Percentiles rank a stretch among this genome's conserved stretches.
These are phyloP conservation scores for Lupinus albus DNA, from an alignment of 306 rosid genomes.

Conservation along the genomic window DNA sequence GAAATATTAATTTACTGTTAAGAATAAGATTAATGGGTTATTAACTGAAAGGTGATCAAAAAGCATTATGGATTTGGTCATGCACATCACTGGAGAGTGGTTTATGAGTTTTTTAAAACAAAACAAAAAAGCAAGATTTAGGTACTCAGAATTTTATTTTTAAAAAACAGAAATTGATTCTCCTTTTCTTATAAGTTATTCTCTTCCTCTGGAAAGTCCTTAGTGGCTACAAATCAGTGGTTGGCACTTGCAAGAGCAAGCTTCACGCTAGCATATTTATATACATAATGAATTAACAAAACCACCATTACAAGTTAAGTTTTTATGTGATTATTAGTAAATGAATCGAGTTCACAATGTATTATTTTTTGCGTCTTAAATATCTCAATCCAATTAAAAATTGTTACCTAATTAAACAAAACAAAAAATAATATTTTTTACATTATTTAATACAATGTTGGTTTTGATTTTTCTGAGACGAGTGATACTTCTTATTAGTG, in stretches of 20 bases:
- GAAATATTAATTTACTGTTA: slow-evolving; percentile 11
- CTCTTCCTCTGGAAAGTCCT: slow-evolving; percentile 34
- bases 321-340: too few species aligned
- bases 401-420: too few species aligned
- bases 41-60: slow-evolving; percentile 45
- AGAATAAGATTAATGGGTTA: slow-evolving; percentile 39
- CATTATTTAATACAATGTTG: too few species aligned
- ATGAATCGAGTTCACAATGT: too few species aligned
- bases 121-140: slow-evolving; percentile 29
- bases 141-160: slow-evolving; percentile 14
- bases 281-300: slow-evolving; percentile 7
- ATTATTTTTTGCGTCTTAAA: too few species aligned
- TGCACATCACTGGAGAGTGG: slow-evolving; percentile 39
- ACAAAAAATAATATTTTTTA: too few species aligned
- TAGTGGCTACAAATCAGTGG: slow-evolving; percentile 35
- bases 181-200: slow-evolving; percentile 20
- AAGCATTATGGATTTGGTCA: slow-evolving; percentile 49
- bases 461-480: too few species aligned
- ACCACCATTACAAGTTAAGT: slow-evolving; percentile 23
- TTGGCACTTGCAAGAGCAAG: slow-evolving; percentile 31
- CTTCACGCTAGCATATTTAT: neutral
- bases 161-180: slow-evolving; percentile 34
- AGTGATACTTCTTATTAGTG: too few species aligned
- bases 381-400: too few species aligned
- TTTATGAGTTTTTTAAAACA: slow-evolving; percentile 25